Evolutionary conservation across 2,329 filamentous ascomycete species (phyloP).

Genomic region (Cryphonectria japonica): DNA sequence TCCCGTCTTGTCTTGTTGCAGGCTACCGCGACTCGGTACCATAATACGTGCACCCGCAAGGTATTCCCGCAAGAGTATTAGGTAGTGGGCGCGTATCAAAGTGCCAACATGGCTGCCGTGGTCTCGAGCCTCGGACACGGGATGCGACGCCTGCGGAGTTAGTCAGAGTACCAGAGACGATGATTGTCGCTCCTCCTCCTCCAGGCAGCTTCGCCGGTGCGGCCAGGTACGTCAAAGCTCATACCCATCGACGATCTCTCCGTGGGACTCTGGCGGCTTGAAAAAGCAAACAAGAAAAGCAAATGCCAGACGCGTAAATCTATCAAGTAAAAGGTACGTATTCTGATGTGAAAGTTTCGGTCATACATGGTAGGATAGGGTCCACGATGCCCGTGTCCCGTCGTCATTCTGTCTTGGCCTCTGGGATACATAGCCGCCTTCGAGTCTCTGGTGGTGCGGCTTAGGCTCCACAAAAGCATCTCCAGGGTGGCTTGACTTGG

Average conservation of each 20-base stretch:
- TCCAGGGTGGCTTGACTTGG: conserved; percentile 11
- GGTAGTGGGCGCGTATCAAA: neutral
- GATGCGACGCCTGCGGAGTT: neutral
- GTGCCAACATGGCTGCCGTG: neutral
- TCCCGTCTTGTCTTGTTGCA: neutral
- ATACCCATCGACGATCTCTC: neutral
- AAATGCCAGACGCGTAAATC: neutral
- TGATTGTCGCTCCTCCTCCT: neutral
- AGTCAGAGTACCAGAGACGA: neutral
- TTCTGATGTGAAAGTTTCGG: neutral
- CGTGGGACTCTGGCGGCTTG: neutral
- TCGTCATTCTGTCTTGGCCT: neutral
- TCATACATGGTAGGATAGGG: conserved; percentile 1
- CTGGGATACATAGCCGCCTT: neutral
- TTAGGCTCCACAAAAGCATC: neutral
- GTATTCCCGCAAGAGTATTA: conserved; percentile 20
- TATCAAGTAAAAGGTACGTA: neutral
- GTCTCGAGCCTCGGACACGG: neutral
- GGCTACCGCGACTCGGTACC: conserved; percentile 3
- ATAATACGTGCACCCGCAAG: conserved; percentile 19
- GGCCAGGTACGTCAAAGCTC: neutral
- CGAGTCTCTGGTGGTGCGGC: neutral
- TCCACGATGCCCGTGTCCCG: conserved; percentile 9
- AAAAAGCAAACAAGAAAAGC: neutral
- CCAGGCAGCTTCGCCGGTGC: neutral